Conservation (phyloP, 352 stramenopile genomes). For the Globisporangium carolinianum region DNA sequence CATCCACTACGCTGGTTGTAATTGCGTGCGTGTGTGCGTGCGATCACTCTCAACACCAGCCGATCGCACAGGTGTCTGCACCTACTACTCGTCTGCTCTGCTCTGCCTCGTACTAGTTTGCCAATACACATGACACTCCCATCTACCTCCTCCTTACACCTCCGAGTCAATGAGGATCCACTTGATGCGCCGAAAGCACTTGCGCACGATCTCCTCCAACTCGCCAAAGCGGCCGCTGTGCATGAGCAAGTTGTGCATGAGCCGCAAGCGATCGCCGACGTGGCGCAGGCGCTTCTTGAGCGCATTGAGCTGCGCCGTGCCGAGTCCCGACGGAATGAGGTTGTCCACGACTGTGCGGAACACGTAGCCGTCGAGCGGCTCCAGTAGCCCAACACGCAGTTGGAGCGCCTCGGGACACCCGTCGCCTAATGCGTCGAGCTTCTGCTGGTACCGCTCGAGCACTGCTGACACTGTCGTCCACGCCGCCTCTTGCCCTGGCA, state of each 20-base stretch:
- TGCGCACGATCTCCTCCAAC: conserved; percentile 86
- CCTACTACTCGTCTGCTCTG: not conserved
- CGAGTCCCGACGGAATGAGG: conserved; percentile 66
- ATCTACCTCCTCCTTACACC: conserved; percentile 36
- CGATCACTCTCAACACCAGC: too few species aligned
- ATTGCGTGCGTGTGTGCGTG: too few species aligned
- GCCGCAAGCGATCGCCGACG: conserved; percentile 76
- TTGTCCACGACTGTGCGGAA: conserved; percentile 87
- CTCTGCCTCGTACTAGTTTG: too few species aligned
- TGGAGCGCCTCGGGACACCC: conserved; percentile 60
- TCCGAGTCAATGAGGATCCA: conserved; percentile 90
- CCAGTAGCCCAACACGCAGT: conserved; percentile 57
- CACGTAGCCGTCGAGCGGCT: conserved; percentile 80
- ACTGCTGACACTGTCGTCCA: conserved; percentile 68
- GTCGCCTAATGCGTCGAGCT: conserved; percentile 60
- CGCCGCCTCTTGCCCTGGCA: conserved; percentile 64
- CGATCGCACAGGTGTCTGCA: too few species aligned
- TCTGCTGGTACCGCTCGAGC: conserved; percentile 62
- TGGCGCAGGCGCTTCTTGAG: conserved; percentile 87
- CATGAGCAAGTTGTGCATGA: conserved; percentile 89
- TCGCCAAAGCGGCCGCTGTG: conserved; percentile 78
- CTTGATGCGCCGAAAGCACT: conserved; percentile 89
- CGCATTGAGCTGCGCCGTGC: conserved; percentile 79
- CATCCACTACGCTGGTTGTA: too few species aligned
- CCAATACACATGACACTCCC: not conserved